Percentiles rank a stretch among this genome's conserved stretches.
These are phyloP conservation scores for Dioszegia hungarica DNA, from an alignment of 768 basidiomycete species.

Conservation along the genomic window DNA sequence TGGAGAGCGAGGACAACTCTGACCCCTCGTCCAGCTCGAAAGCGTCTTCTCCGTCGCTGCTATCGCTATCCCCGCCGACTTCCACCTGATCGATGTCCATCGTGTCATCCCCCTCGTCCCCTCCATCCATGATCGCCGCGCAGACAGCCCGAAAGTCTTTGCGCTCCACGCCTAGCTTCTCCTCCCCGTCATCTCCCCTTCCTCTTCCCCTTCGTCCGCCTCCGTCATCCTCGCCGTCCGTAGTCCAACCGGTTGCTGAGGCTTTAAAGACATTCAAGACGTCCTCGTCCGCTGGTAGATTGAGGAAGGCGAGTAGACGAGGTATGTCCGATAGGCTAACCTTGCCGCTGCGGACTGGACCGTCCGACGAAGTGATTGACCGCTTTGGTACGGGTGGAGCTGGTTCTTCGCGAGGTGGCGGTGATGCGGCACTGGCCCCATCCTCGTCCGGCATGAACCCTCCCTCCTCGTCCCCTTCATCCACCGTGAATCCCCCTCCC, in stretches of 20 bases:
- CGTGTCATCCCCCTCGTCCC: conserved; percentile 27
- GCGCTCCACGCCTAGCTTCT: conserved; percentile 25
- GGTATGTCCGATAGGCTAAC: conserved; percentile 38
- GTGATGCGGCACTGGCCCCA: no score
- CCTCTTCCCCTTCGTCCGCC: neutral
- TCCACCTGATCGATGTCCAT: conserved; percentile 16
- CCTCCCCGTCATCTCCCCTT: conserved; percentile 1
- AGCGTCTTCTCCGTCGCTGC: conserved; percentile 10
- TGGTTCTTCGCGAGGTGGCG: no score
- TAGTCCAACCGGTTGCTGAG: conserved; percentile 39
- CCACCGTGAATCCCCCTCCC: conserved; percentile 4
- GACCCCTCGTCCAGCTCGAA: conserved; percentile 13
- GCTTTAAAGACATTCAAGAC: conserved; percentile 40
- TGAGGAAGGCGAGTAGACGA: conserved; percentile 29
- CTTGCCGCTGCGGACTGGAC: neutral
- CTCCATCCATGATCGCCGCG: conserved; percentile 40
- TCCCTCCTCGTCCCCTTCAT: neutral
- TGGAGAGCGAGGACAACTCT: conserved; percentile 12
- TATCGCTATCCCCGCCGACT: conserved; percentile 16
- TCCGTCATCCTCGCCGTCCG: conserved; percentile 1
- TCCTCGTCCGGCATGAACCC: conserved; percentile 10
- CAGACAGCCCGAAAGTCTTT: conserved; percentile 47
- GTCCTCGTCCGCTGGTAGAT: conserved; percentile 43
- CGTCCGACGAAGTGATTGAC: no score
- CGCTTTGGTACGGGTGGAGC: no score